Conservation (phyloP, 129 eudicot genomes). For the Lactuca sativa region DNA sequence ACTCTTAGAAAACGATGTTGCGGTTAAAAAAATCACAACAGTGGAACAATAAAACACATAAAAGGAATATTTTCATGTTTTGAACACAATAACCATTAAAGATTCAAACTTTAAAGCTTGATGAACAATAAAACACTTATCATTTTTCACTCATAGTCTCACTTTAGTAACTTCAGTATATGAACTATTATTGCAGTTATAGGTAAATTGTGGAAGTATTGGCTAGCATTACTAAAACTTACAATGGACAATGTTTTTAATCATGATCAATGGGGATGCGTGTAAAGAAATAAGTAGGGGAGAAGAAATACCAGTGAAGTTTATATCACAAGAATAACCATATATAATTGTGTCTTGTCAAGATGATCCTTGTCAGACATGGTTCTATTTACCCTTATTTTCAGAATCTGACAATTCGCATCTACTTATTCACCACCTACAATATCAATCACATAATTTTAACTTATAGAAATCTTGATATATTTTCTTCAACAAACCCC, state of each 20-base stretch:
- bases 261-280: not conserved
- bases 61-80: no score
- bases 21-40: no score
- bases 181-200: no score
- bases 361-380: conserved; percentile 67
- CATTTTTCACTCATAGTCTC: no score
- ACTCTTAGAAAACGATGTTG: no score
- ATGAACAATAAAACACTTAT: no score
- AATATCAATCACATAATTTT: conserved; percentile 23
- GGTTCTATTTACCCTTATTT: conserved; percentile 79
- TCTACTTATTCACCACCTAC: conserved; percentile 89
- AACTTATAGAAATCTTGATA: conserved; percentile 12
- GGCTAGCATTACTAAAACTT: no score
- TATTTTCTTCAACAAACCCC: not conserved
- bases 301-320: conserved; percentile 64
- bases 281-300: not conserved
- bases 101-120: no score
- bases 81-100: no score
- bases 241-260: not conserved
- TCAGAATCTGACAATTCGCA: conserved; percentile 90
- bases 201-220: no score
- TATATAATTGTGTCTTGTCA: conserved; percentile 49
- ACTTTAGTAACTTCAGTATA: no score
- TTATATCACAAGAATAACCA: conserved; percentile 84
- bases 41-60: no score